Evolutionary conservation across 148 eudicot species (phyloP).

Genomic region (Cornus suecica): DNA sequence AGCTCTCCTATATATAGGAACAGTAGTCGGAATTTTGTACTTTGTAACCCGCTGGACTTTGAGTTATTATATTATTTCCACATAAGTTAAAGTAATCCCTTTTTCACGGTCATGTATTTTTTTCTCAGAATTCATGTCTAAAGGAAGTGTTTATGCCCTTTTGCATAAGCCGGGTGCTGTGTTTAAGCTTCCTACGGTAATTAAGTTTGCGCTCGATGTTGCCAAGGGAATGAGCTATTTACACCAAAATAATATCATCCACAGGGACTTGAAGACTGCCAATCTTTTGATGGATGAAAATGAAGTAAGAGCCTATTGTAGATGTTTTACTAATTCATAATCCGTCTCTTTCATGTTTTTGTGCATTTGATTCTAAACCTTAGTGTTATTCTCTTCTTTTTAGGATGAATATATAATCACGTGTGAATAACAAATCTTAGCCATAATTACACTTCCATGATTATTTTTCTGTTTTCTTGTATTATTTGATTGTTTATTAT

Average conservation of each 20-base stretch:
- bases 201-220: conserved; percentile 60
- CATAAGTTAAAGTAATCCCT: conserved; percentile 3
- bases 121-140: conserved; percentile 54
- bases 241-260: conserved; percentile 60
- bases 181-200: conserved; percentile 41
- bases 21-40: neutral
- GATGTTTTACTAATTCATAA: neutral
- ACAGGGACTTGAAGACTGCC: conserved; percentile 74
- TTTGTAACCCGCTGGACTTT: neutral
- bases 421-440: neutral
- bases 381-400: neutral
- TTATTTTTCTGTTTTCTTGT: neutral
- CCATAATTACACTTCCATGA: neutral
- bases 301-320: conserved; percentile 40
- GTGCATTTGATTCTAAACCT: neutral
- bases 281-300: conserved; percentile 69
- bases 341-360: neutral
- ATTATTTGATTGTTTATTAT: neutral
- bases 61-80: neutral
- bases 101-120: conserved; percentile 17
- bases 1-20: too few species aligned
- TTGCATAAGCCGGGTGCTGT: conserved; percentile 50
- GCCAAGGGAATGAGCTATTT: conserved; percentile 65
- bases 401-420: neutral
- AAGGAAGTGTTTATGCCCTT: conserved; percentile 48